Evolutionary conservation across 805 yeast genomes (phyloP), one percentile per base, ranked within the genome.

Genomic region (Lipomyces oligophaga): DNA sequence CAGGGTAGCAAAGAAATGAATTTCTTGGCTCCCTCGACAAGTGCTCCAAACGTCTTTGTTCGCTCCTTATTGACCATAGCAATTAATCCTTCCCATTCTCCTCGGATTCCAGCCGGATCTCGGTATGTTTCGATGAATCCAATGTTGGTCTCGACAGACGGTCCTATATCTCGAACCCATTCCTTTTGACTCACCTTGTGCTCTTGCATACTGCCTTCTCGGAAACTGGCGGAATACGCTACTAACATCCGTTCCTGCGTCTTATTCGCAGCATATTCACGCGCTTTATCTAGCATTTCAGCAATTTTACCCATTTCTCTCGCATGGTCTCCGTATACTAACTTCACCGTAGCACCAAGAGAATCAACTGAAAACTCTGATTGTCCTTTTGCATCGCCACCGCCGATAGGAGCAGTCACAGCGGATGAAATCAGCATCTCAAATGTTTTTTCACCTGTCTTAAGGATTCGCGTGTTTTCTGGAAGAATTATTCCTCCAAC

Each of bases 61-160:
- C 94, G 76, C 53, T 85, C 90, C 62, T 83, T 82, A 67, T 87
- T 86, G 45, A 87, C 94, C 78, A 86, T 83, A 18, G 95, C 90
- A 27, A 87, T 93, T 38, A 87, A 69, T 24, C 95, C 86, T 68
- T 87, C 96, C 90, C 93, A 87, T 66, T 87, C 96, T 49, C 96
- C 96, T 61, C 88, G 77, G 38, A 86, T 85, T 38, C 95, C 95
- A 26, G 89, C 77, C 13, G 95, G 95, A 63, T 86, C 96, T 66
- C 96, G 76, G 68, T 87, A 87, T 24, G 96, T 87, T 69, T 87
- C 96, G 58, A 87, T 87, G 64, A 87, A 87, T 0, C 96, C 96
- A 58, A 87, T 78, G 63, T 87, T 86, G 36, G 90, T 80, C 67
- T 81, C 87, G 31, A 81, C 81, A 11, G 70, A 70, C 10, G 96